phyloP scores from a whole-genome alignment of 768 basidiomycete species.

The Suillus spraguei region DNA sequence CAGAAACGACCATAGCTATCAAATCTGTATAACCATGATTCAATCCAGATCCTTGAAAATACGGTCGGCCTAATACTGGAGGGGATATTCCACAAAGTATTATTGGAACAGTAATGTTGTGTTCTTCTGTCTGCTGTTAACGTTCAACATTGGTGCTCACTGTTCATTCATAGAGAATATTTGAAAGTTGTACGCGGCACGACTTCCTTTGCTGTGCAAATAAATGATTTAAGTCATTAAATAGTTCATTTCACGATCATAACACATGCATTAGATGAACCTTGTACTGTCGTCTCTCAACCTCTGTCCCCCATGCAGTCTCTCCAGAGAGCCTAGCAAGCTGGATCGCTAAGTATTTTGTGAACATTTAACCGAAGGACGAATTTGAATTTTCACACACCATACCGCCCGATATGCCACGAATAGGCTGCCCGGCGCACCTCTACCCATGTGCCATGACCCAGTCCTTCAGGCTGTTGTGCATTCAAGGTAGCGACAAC shows the following conservation, averaged over 20 bases:
- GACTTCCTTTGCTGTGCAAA: background rate
- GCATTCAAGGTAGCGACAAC: constrained; percentile 36
- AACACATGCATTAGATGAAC: constrained; percentile 7
- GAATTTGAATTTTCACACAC: constrained; percentile 37
- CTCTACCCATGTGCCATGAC: background rate
- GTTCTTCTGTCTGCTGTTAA: too few species aligned
- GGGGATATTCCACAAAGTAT: too few species aligned
- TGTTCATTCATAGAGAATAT: too few species aligned
- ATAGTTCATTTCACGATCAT: background rate
- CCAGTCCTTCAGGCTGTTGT: constrained; percentile 28
- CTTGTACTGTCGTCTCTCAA: constrained; percentile 34
- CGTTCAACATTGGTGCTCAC: too few species aligned
- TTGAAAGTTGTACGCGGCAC: background rate
- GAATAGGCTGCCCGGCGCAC: too few species aligned
- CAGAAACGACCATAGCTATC: too few species aligned
- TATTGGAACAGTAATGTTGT: too few species aligned
- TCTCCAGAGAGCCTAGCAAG: constrained; percentile 28
- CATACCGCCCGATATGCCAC: constrained; percentile 31
- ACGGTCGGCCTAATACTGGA: background rate
- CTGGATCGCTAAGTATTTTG: constrained; percentile 22
- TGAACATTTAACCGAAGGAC: constrained; percentile 34
- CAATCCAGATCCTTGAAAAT: too few species aligned
- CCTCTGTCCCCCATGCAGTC: constrained; percentile 35
- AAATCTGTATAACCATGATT: too few species aligned
- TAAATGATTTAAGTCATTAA: background rate